Base-by-base conservation (phyloP, 148 eudicot species). In the Mesembryanthemum crystallinum region DNA sequence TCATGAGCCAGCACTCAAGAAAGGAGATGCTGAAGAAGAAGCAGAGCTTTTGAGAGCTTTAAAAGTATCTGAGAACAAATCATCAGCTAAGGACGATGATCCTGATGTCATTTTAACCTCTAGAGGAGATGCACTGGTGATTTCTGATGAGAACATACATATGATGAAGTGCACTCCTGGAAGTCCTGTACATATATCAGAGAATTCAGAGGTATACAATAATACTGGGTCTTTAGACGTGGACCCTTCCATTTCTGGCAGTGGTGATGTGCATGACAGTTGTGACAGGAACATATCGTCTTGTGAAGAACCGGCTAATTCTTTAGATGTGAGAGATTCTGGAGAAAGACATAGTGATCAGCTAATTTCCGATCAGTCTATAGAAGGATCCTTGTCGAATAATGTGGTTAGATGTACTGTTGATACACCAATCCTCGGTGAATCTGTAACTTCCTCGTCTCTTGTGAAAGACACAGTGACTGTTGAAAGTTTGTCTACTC, bases 11-110 rank as follows among this genome's bases (percentile, higher is more conserved):
- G 80, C 73, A 64, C 70, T 73, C 35, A 86, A 82, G 47, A 89
- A 90, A 89, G 96, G 92, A 75, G 96, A 94, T 73, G 54, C 86
- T 80, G 87, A 87, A 79, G 97, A 94, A 85, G 98, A 84, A 85
- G 90, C 79, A 24, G 88, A 89, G 84, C 80, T 94, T 63, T 67
- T 90, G 73, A 87, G 80, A 80, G 89, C 73, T 35, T 55, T 90
- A 78, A 78, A 85, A 74, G 54, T 90, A 24, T 94, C 98, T 45
- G 87, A 86, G 81, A 67, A 54, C 60, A 85, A 87, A 65, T 45
- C 42, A 28, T 67, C 77, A 23, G 33, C 61, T 82, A 62, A 78
- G 39, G 62, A 67, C 42, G 67, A 67, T 57, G 83, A 77, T 64
- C 47, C 32, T 58, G 47, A 49, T 67, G 28, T 67, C 32, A 77